These are phyloP conservation scores for Fraxinus sp. DNA, from an alignment of 305 asterid genomes.

Conservation along the genomic window DNA sequence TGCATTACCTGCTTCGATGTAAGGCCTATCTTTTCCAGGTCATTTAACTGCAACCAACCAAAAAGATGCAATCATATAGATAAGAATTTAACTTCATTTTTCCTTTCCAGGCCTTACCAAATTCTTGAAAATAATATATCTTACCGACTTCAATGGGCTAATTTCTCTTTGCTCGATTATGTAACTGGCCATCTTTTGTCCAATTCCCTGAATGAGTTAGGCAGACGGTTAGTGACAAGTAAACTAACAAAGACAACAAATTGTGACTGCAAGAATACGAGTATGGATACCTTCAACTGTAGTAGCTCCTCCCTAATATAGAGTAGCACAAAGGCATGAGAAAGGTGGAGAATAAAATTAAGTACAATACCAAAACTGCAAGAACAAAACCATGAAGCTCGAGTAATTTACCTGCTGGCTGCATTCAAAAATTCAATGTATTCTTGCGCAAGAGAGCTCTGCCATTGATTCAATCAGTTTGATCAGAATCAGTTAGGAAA, in stretches of 20 bases:
- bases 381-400: neutral
- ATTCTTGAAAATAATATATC: conserved; percentile 7
- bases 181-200: conserved; percentile 72
- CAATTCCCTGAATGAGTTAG: conserved; percentile 63
- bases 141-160: conserved; percentile 78
- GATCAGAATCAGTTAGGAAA: conserved; percentile 17
- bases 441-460: conserved; percentile 69
- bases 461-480: conserved; percentile 21
- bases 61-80: neutral
- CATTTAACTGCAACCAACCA: conserved; percentile 53
- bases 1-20: conserved; percentile 70
- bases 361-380: neutral
- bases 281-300: conserved; percentile 57
- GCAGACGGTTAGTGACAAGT: neutral
- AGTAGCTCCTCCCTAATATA: conserved; percentile 70
- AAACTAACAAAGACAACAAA: neutral
- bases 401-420: conserved; percentile 58
- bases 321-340: conserved; percentile 13
- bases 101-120: neutral
- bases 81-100: neutral
- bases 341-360: neutral
- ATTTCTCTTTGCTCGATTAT: conserved; percentile 67
- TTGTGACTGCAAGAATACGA: neutral
- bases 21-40: conserved; percentile 74
- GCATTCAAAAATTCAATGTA: conserved; percentile 68